A percentile compares a stretch with the other conserved stretches of the same genome.
Conservation (phyloP, 192 early-diverging fungal species). For the Gonapodya sp. region DNA sequence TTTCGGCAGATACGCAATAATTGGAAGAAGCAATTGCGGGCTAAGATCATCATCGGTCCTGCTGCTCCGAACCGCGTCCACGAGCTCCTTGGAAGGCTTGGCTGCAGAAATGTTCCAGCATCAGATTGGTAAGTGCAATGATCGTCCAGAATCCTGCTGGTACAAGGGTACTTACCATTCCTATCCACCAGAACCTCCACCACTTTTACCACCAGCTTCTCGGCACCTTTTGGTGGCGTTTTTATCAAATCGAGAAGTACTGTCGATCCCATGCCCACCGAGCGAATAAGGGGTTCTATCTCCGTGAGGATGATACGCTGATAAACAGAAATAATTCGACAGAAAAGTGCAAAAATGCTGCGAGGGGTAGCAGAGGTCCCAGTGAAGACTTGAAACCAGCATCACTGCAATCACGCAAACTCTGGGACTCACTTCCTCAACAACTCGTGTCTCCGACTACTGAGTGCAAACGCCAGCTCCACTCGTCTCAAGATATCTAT, state of each 20-base stretch:
- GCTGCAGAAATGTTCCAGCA: too few relatives aligned
- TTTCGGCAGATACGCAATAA: conserved; percentile 52
- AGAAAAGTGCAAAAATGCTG: conserved; percentile 46
- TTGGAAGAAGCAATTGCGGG: conserved; percentile 57
- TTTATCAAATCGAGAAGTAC: conserved; percentile 44
- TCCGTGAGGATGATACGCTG: conserved; percentile 43
- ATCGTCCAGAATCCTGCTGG: too few relatives aligned
- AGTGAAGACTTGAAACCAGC: too few relatives aligned
- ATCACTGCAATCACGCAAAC: conserved; percentile 20
- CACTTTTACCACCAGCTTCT: conserved; percentile 52
- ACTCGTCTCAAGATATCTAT: conserved; percentile 48
- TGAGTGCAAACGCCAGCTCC: conserved; percentile 69
- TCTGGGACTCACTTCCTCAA: conserved; percentile 40
- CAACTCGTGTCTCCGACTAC: conserved; percentile 60
- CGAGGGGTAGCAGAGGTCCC: too few relatives aligned
- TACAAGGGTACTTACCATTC: conserved; percentile 31
- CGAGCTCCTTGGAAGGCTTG: conserved; percentile 35
- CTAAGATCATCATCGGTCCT: conserved; percentile 42
- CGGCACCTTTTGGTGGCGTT: conserved; percentile 61
- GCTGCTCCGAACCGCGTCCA: conserved; percentile 39
- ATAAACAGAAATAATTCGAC: conserved; percentile 18
- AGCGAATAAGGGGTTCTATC: conserved; percentile 57
- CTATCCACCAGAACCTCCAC: conserved; percentile 53
- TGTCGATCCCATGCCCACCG: conserved; percentile 44
- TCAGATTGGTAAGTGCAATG: too few relatives aligned